Conservation (phyloP, 129 eudicot species). For the Ambrosia trifida region DNA sequence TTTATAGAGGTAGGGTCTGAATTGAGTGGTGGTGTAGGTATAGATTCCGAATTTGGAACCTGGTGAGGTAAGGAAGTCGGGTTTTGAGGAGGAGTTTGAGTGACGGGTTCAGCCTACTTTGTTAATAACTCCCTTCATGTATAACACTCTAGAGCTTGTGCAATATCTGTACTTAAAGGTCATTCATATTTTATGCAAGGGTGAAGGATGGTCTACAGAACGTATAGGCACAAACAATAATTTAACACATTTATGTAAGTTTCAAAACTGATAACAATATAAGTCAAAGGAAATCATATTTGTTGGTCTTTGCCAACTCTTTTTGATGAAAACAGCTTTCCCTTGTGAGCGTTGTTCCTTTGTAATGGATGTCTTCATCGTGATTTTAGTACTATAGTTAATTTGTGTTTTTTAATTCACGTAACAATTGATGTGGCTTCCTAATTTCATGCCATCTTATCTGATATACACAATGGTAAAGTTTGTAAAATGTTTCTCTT, state of each 20-base stretch:
- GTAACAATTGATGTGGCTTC: too few relatives aligned
- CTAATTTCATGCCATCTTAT: too few relatives aligned
- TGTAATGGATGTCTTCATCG: not conserved
- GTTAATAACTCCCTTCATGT: too few relatives aligned
- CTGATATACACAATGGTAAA: conserved; percentile 14
- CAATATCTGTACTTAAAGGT: not conserved
- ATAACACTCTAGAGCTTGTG: not conserved
- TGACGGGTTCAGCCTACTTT: too few relatives aligned
- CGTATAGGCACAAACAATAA: not conserved
- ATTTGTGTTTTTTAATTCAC: too few relatives aligned
- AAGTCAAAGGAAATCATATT: not conserved
- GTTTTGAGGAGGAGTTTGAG: too few relatives aligned
- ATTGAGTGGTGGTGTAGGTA: too few relatives aligned
- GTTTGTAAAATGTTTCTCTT: conserved; percentile 5
- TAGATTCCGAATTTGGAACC: too few relatives aligned
- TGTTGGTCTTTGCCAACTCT: conserved; percentile 1
- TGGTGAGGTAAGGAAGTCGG: too few relatives aligned
- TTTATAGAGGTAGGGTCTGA: too few relatives aligned
- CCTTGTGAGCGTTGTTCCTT: not conserved
- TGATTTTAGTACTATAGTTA: not conserved
- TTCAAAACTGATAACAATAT: not conserved
- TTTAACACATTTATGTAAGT: not conserved
- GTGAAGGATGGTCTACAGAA: too few relatives aligned
- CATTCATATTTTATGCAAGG: not conserved
- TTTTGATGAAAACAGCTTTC: not conserved